Evolutionary conservation across 495 filamentous ascomycete genomes (phyloP).

Genomic region (Lindgomyces ingoldianus): DNA sequence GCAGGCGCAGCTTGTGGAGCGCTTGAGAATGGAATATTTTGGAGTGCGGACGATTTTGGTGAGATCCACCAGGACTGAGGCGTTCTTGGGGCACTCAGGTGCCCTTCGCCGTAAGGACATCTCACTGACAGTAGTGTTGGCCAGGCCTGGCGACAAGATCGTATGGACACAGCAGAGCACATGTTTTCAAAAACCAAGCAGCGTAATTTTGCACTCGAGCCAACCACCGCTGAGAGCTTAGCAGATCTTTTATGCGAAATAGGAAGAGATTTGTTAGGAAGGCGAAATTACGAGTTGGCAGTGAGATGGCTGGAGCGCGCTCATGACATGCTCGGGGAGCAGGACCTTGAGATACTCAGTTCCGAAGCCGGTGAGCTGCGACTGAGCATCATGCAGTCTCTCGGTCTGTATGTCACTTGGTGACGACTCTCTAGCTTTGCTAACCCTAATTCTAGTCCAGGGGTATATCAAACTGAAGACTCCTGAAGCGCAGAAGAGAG

Average conservation of each 20-base stretch:
- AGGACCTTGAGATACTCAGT: slow-evolving; percentile 59
- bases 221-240: slow-evolving; percentile 60
- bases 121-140: slow-evolving; percentile 5
- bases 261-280: slow-evolving; percentile 59
- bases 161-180: slow-evolving; percentile 74
- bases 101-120: background rate
- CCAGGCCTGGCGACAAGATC: slow-evolving; percentile 72
- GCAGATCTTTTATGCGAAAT: slow-evolving; percentile 73
- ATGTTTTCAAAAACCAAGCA: slow-evolving; percentile 63
- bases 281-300: slow-evolving; percentile 56
- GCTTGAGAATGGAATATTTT: slow-evolving; percentile 66
- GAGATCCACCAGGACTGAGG: slow-evolving; percentile 38
- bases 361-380: slow-evolving; percentile 63
- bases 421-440: background rate
- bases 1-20: slow-evolving; percentile 34
- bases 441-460: slow-evolving; percentile 46
- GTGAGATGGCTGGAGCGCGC: slow-evolving; percentile 76
- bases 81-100: no score
- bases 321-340: slow-evolving; percentile 57
- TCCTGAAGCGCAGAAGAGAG: slow-evolving; percentile 53
- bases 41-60: slow-evolving; percentile 69
- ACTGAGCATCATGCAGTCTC: slow-evolving; percentile 62
- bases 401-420: slow-evolving; percentile 21
- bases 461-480: slow-evolving; percentile 52
- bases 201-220: slow-evolving; percentile 48